These are phyloP conservation scores for Rhodotorula sp. DNA, from an alignment of 1,284 basidiomycete species.

Conservation along the genomic window DNA sequence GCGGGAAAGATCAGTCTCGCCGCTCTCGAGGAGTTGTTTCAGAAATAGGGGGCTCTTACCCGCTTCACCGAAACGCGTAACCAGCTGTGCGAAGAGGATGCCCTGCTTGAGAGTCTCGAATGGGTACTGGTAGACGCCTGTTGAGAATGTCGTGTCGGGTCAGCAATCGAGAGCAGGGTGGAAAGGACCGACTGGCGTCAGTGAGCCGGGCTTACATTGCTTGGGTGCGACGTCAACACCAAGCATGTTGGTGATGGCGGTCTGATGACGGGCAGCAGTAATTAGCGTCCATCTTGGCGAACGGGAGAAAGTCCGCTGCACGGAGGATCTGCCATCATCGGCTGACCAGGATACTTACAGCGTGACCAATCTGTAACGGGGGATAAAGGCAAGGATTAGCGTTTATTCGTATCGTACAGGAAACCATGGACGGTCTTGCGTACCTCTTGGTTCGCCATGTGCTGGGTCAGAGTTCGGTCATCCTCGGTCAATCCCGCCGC, in stretches of 20 bases:
- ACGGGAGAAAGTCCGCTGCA: too few relatives aligned
- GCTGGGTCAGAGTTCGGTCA: constrained; percentile 59
- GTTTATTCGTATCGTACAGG: too few relatives aligned
- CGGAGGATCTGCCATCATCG: too few relatives aligned
- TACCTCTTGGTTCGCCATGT: constrained; percentile 58
- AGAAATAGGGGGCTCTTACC: too few relatives aligned
- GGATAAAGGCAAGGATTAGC: too few relatives aligned
- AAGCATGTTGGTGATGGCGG: constrained; percentile 52
- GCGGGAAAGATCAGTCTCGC: too few relatives aligned
- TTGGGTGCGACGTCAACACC: constrained; percentile 36
- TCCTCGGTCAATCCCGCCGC: constrained; percentile 57
- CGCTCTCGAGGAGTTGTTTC: too few relatives aligned
- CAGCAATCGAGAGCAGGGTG: too few relatives aligned
- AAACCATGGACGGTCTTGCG: too few relatives aligned
- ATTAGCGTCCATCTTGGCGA: too few relatives aligned
- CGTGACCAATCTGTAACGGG: constrained; percentile 53
- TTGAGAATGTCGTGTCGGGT: not conserved
- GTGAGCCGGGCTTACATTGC: constrained; percentile 9
- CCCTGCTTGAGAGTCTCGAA: constrained; percentile 62
- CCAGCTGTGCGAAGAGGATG: constrained; percentile 62
- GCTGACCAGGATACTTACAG: constrained; percentile 37
- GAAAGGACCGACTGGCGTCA: too few relatives aligned
- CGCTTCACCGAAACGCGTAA: constrained; percentile 61
- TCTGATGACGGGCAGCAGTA: not conserved
- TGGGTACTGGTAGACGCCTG: constrained; percentile 51